These are phyloP conservation scores for Colletotrichum aenigma DNA, from an alignment of 2,329 filamentous ascomycete genomes.

Conservation along the genomic window DNA sequence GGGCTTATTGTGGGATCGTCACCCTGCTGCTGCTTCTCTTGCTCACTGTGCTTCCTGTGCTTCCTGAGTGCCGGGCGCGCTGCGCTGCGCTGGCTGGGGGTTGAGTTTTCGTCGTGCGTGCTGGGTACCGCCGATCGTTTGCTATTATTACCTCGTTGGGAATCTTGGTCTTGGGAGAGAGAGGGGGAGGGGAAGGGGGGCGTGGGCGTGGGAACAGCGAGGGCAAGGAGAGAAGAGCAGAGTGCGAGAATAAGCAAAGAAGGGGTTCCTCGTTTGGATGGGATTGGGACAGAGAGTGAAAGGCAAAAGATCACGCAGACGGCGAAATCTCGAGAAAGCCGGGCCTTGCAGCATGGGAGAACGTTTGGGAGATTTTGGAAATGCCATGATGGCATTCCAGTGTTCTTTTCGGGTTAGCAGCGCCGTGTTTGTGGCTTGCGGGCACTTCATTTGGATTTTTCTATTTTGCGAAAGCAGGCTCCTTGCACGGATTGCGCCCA, in stretches of 20 bases:
- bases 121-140: constrained; percentile 12
- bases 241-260: neutral
- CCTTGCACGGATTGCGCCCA: neutral
- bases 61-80: neutral
- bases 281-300: neutral
- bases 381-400: constrained; percentile 13
- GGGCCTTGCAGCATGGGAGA: neutral
- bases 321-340: neutral
- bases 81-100: neutral
- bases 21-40: neutral
- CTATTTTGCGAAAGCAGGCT: neutral
- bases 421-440: neutral
- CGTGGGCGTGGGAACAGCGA: neutral
- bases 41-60: neutral
- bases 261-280: neutral
- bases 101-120: neutral
- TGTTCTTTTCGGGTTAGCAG: neutral
- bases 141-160: neutral
- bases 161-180: neutral
- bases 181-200: neutral
- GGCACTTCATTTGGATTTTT: neutral
- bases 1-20: constrained; percentile 19
- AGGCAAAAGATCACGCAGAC: neutral
- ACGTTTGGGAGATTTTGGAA: neutral
- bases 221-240: neutral